A percentile compares a stretch with the other conserved stretches of the same genome.
Evolutionary conservation across 345 rosid species (phyloP).

Genomic region (Euphorbia pulcherrima): DNA sequence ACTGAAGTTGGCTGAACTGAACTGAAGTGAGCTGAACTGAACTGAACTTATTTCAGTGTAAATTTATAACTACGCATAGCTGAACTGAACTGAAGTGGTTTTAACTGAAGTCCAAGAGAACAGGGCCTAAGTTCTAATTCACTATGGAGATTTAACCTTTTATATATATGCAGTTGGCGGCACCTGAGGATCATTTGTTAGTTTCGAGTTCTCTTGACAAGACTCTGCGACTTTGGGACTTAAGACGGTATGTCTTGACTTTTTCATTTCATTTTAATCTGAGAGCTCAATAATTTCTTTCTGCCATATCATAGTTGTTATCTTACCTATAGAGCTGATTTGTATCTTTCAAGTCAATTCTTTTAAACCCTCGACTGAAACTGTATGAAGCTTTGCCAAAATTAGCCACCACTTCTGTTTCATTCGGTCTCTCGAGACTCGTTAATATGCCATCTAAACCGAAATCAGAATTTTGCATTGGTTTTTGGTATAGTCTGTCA

Average conservation of each 20-base stretch:
- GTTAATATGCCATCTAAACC: neutral
- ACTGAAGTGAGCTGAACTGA: too few relatives aligned
- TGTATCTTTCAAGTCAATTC: neutral
- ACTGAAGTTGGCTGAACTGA: too few relatives aligned
- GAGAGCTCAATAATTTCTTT: neutral
- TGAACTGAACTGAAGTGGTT: too few relatives aligned
- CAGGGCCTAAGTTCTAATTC: too few relatives aligned
- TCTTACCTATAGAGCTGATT: neutral
- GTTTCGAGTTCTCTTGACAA: constrained; percentile 88
- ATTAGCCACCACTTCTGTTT: neutral
- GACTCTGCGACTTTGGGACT: constrained; percentile 78
- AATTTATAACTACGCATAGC: too few relatives aligned
- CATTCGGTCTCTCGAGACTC: neutral
- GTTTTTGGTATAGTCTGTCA: neutral
- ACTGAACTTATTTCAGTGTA: too few relatives aligned
- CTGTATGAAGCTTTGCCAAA: neutral
- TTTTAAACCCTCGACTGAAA: neutral
- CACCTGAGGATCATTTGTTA: constrained; percentile 74
- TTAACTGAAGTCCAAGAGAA: too few relatives aligned
- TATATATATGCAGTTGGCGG: constrained; percentile 57
- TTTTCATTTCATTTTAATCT: neutral
- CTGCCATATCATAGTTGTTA: neutral
- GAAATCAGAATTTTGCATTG: neutral
- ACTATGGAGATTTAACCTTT: too few relatives aligned
- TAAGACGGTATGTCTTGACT: constrained; percentile 53